A percentile compares a stretch with the other conserved stretches of the same genome.
phyloP scores from a whole-genome alignment of 345 rosid species.

The Syzygium aqueum region DNA sequence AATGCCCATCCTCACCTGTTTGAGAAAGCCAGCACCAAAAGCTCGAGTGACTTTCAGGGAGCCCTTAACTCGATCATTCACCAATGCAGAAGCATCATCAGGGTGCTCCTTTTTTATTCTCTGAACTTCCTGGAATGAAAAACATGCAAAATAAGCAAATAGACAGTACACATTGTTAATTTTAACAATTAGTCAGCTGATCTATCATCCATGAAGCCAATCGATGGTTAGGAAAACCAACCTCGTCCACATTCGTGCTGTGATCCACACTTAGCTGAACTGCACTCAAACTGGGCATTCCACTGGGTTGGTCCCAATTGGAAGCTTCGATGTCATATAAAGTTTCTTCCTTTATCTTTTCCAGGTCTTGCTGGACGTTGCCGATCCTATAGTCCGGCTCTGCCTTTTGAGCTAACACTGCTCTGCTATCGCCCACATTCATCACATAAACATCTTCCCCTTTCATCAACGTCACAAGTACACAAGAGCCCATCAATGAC shows the following conservation, averaged over 20 bases:
- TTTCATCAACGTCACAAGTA: conserved; percentile 86
- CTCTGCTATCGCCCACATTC: conserved; percentile 97
- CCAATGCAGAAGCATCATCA: conserved; percentile 59
- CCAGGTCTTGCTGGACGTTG: conserved; percentile 62
- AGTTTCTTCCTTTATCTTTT: conserved; percentile 82
- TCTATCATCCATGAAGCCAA: neutral
- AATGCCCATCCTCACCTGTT: conserved; percentile 41
- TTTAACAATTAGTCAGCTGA: neutral
- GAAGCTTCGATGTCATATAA: conserved; percentile 49
- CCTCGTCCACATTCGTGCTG: conserved; percentile 79
- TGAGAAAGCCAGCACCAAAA: conserved; percentile 91
- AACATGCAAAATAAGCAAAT: neutral
- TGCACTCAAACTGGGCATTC: conserved; percentile 29
- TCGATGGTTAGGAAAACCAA: conserved; percentile 2
- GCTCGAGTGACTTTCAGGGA: conserved; percentile 94
- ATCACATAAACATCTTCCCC: conserved; percentile 91
- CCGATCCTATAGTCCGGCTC: conserved; percentile 69
- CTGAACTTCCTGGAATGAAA: conserved; percentile 56
- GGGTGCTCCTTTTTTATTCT: conserved; percentile 78
- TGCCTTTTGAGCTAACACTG: conserved; percentile 67
- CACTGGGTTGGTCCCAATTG: conserved; percentile 25
- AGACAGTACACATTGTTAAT: neutral
- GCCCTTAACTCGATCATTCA: conserved; percentile 88
- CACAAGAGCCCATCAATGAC: conserved; percentile 96
- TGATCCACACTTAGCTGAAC: conserved; percentile 80